These are phyloP conservation scores for Cyberlindnera euphorbiae DNA, from an alignment of 805 yeast genomes.

Conservation along the genomic window DNA sequence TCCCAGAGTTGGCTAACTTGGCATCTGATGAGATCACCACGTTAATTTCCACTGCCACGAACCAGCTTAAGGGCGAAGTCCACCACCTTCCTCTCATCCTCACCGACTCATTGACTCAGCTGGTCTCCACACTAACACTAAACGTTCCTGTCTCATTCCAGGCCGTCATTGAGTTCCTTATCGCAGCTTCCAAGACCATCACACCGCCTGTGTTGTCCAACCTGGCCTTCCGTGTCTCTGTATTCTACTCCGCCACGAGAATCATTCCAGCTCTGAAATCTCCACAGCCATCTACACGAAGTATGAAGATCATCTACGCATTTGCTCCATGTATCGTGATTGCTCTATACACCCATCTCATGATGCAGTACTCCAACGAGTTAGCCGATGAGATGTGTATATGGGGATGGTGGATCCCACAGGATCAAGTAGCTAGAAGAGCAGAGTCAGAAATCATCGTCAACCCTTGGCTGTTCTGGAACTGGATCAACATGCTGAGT, in stretches of 20 bases:
- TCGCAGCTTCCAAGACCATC: slow-evolving; percentile 47
- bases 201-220: slow-evolving; percentile 80
- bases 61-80: slow-evolving; percentile 29
- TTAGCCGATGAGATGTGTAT: slow-evolving; percentile 56
- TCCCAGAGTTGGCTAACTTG: slow-evolving; percentile 74
- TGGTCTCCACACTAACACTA: slow-evolving; percentile 16
- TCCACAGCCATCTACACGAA: slow-evolving; percentile 24
- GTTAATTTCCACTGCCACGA: slow-evolving; percentile 32
- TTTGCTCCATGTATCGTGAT: slow-evolving; percentile 92
- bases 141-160: slow-evolving; percentile 27
- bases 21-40: slow-evolving; percentile 39
- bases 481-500: slow-evolving; percentile 86
- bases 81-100: slow-evolving; percentile 27
- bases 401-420: slow-evolving; percentile 48
- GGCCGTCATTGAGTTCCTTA: slow-evolving; percentile 36
- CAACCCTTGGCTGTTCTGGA: slow-evolving; percentile 94
- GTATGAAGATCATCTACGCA: slow-evolving; percentile 63
- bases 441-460: slow-evolving; percentile 28
- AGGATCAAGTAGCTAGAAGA: slow-evolving; percentile 2
- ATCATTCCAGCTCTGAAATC: slow-evolving; percentile 75
- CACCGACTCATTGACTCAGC: slow-evolving; percentile 25
- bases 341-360: slow-evolving; percentile 91
- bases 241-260: slow-evolving; percentile 88
- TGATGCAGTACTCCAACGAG: slow-evolving; percentile 75
- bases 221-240: slow-evolving; percentile 78